Evolutionary conservation across 1,139 yeast genomes (phyloP).

Genomic region (Pichia sp.): DNA sequence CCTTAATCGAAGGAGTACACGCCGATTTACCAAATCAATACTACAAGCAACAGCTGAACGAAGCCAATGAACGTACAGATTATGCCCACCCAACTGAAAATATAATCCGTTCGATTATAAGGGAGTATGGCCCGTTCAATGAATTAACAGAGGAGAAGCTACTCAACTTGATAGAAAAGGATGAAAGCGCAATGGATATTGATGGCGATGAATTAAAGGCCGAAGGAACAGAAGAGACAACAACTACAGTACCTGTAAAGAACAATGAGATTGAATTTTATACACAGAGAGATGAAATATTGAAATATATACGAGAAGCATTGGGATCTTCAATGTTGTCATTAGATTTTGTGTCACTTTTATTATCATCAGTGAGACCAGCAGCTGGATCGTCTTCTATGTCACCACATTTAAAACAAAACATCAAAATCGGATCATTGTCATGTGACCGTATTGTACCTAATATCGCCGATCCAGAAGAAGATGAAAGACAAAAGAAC

Average conservation of each 20-base stretch:
- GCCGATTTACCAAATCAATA: slow-evolving; percentile 18
- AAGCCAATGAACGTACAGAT: slow-evolving; percentile 6
- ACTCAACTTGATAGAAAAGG: slow-evolving; percentile 7
- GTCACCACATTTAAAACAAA: slow-evolving; percentile 81
- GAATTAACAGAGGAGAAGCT: slow-evolving; percentile 19
- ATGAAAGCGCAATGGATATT: background rate
- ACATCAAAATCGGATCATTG: slow-evolving; percentile 77
- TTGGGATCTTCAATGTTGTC: slow-evolving; percentile 87
- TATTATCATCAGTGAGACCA: slow-evolving; percentile 81
- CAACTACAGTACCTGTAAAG: background rate
- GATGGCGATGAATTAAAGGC: slow-evolving; percentile 4
- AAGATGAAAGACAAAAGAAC: slow-evolving; percentile 30
- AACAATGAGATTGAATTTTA: slow-evolving; percentile 5
- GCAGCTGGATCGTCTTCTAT: slow-evolving; percentile 84
- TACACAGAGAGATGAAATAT: slow-evolving; percentile 14
- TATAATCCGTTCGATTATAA: slow-evolving; percentile 19
- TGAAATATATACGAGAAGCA: slow-evolving; percentile 46
- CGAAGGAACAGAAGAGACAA: too few relatives aligned
- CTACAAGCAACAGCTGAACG: slow-evolving; percentile 12
- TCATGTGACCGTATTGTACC: slow-evolving; percentile 56
- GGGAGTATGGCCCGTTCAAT: slow-evolving; percentile 21
- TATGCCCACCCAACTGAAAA: slow-evolving; percentile 18
- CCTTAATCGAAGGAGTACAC: slow-evolving; percentile 18
- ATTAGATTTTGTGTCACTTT: slow-evolving; percentile 79
- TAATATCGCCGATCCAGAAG: slow-evolving; percentile 11